Evolutionary conservation across 306 rosid species (phyloP), one percentile per base, ranked within the genome.

Genomic region (Ziziphus jujuba): DNA sequence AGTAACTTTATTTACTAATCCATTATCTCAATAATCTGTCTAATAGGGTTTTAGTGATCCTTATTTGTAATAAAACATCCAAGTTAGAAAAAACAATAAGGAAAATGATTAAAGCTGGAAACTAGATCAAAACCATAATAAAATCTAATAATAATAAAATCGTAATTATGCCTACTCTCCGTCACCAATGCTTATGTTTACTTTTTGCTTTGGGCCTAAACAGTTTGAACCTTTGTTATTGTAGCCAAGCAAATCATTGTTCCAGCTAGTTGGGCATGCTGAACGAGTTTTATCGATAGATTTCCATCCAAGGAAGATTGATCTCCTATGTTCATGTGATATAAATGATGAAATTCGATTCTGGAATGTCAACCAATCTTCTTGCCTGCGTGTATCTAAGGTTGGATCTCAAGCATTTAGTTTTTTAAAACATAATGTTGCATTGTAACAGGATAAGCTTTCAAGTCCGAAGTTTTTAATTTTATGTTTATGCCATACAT

Each of bases 281-380:
- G 89, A 65, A 22, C 82, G 67, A 72, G 96, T 84, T 59, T 82
- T 83, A 81, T 87, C 93, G 61, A 23, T 87, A 68, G 96, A 87
- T 71, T 89, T 84, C 74, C 93, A 89, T 73, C 96, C 96, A 49
- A 75, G 45, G 35, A 71, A 75, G 58, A 9, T 10, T 33, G 80
- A 83, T 62, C 75, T 89, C 69, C 81, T 87, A 58, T 84, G 91
- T 65, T 87, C 93, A 7, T 82, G 93, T 12, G 93, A 84, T 71
- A 61, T 62, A 44, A 66, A 66, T 15, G 80, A 74, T 55, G 75
- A 77, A 76, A 74, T 87, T 36, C 80, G 86, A 48, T 28, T 74
- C 10, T 89, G 96, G 96, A 61, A 66, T 77, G 56, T 81, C 67
- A 73, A 47, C 14, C 56, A 44, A 55, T 10, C 73, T 64, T 40